Conservation (phyloP, 768 basidiomycete species). For the Termitomyces sp. region DNA sequence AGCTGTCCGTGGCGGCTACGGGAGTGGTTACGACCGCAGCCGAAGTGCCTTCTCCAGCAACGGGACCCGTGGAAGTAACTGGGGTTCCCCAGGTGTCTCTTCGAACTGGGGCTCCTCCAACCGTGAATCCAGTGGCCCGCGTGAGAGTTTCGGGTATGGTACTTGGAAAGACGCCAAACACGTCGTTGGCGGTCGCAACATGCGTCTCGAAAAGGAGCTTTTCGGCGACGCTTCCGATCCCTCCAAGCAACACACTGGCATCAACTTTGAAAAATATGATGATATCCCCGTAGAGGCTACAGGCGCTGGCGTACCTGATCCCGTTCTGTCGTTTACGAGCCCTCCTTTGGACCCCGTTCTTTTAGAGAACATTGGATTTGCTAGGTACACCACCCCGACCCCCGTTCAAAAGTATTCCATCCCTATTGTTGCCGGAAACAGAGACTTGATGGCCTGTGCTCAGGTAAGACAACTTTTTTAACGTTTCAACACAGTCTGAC, state of each 20-base stretch:
- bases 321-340: constrained; percentile 78
- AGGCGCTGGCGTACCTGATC: constrained; percentile 94
- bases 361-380: constrained; percentile 89
- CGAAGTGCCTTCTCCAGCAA: constrained; percentile 32
- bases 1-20: constrained; percentile 38
- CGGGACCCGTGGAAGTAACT: constrained; percentile 34
- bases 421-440: constrained; percentile 87
- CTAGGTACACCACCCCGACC: constrained; percentile 92
- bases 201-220: constrained; percentile 91
- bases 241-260: constrained; percentile 89
- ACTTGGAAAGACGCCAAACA: constrained; percentile 89
- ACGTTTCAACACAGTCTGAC: constrained; percentile 4
- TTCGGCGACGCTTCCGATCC: constrained; percentile 86
- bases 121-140: constrained; percentile 33
- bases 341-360: constrained; percentile 91
- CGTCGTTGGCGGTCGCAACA: constrained; percentile 75
- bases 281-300: constrained; percentile 99
- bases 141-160: constrained; percentile 60
- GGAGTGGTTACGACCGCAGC: constrained; percentile 35
- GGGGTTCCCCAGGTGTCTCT: constrained; percentile 28
- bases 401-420: constrained; percentile 99
- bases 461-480: constrained; percentile 45
- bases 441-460: constrained; percentile 94
- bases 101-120: constrained; percentile 29
- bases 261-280: constrained; percentile 99